A percentile compares a stretch with the other conserved stretches of the same genome.
Conservation (phyloP, 2,329 filamentous ascomycete species). For the Fusarium succisae region DNA sequence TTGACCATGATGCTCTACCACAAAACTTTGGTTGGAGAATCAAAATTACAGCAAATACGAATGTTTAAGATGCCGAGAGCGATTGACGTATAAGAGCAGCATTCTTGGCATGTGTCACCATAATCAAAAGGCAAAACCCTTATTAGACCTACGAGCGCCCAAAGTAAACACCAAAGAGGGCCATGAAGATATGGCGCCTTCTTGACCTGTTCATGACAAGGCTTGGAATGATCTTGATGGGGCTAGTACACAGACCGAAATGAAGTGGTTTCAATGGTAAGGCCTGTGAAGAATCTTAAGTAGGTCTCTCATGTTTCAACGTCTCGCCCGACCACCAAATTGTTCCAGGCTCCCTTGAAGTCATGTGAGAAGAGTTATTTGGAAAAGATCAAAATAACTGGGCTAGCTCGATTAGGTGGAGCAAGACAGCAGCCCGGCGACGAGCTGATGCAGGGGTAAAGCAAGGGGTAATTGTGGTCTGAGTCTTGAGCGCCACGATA, state of each 20-base stretch:
- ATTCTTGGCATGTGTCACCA: neutral
- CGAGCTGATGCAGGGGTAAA: neutral
- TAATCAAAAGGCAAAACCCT: fast-evolving
- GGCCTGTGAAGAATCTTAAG: neutral
- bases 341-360: neutral
- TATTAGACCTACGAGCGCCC: neutral
- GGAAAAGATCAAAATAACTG: neutral
- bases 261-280: neutral
- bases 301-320: neutral
- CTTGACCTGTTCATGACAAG: neutral
- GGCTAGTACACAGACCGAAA: neutral
- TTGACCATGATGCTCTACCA: neutral
- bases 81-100: neutral
- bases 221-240: neutral
- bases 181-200: fast-evolving
- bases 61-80: neutral
- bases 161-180: neutral
- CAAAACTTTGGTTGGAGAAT: too few relatives aligned
- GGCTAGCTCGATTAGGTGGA: neutral
- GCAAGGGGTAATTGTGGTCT: neutral
- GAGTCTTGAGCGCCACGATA: neutral
- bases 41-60: neutral
- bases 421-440: too few relatives aligned
- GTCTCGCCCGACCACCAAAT: neutral
- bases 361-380: neutral